These are phyloP conservation scores for Monosporascus sp. DNA, from an alignment of 2,329 filamentous ascomycete genomes.

Conservation along the genomic window DNA sequence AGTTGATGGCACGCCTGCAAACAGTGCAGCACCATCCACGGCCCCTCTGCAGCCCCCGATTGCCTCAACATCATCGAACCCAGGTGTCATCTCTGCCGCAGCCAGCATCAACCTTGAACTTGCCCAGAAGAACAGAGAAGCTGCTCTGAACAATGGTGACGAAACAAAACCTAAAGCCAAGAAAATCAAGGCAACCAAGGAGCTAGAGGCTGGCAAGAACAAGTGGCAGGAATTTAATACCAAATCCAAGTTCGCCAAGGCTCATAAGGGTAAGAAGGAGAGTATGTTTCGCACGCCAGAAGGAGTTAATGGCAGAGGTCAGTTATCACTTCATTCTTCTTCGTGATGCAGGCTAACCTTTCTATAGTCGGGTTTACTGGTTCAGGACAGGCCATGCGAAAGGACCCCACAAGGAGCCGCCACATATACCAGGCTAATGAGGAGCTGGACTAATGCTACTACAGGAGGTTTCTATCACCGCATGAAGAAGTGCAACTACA, in stretches of 20 bases:
- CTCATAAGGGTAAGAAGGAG: conserved; percentile 66
- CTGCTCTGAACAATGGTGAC: conserved; percentile 55
- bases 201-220: conserved; percentile 82
- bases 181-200: conserved; percentile 86
- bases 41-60: conserved; percentile 30
- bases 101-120: conserved; percentile 53
- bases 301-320: conserved; percentile 80
- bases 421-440: conserved; percentile 80
- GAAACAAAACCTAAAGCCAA: conserved; percentile 78
- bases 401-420: conserved; percentile 75
- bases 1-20: conserved; percentile 67
- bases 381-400: conserved; percentile 92
- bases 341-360: conserved; percentile 24
- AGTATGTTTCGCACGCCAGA: conserved; percentile 97
- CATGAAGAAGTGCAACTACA: conserved; percentile 8
- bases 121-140: conserved; percentile 49
- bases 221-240: conserved; percentile 93
- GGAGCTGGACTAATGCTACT: conserved; percentile 58
- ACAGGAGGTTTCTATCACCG: conserved; percentile 16
- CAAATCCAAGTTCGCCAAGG: conserved; percentile 67
- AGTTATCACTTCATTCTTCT: conserved; percentile 17
- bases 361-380: conserved; percentile 85
- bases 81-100: conserved; percentile 51
- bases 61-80: conserved; percentile 30
- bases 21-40: conserved; percentile 30